Base-by-base conservation (phyloP, 208 protist species). In the Trichomonas tenax region DNA sequence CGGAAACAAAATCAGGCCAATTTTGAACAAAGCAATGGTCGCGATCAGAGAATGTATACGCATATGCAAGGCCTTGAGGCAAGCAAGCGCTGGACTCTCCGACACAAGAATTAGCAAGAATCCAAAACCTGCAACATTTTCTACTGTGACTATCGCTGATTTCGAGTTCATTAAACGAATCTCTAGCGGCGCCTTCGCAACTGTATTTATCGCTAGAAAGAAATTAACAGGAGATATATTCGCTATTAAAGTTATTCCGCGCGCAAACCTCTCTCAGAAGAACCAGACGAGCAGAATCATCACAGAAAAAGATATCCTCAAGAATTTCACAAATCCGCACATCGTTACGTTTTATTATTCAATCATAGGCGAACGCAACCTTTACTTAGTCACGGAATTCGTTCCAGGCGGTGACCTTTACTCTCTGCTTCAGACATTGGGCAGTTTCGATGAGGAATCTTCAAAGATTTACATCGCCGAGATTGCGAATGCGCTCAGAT, bases 91-190 rank as follows among this genome's bases (percentile, higher is more conserved):
- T 36, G 10, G 14, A 44, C n/a, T 86, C 6, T 8, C 34, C n/a
- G 23, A 86, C 15, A 86, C 81, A 6, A 45, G 36, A 21, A 48
- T 48, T 4, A 90, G 15, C 10, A 36, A 36, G 11, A 36, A 48
- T 48, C 8, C 8, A 21, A 21, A 21, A 26, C 10, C 36, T 10
- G 34, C 4, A n/a, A 48, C 41, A 10, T 36, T 21, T 11, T n/a
- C 9, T 2, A 26, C 45, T 23, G 95, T 82, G 8, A 72, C n/a
- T 40, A 93, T 96, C 2, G 96, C 98, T n/a, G 97, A 98, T 86
- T 98, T 98, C 96, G 96, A 98, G 41, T 72, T 98, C n/a, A 89
- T 98, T 11, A 97, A 97, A 82, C 97, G 98, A n/a, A 97, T 98
- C 63, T 97, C 97, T 31, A 97, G 97, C 82, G 98, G 98, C 10